Evolutionary conservation across 208 protist genomes (phyloP), one percentile per base, ranked within the genome.

Genomic region (Leishmania aethiopica): DNA sequence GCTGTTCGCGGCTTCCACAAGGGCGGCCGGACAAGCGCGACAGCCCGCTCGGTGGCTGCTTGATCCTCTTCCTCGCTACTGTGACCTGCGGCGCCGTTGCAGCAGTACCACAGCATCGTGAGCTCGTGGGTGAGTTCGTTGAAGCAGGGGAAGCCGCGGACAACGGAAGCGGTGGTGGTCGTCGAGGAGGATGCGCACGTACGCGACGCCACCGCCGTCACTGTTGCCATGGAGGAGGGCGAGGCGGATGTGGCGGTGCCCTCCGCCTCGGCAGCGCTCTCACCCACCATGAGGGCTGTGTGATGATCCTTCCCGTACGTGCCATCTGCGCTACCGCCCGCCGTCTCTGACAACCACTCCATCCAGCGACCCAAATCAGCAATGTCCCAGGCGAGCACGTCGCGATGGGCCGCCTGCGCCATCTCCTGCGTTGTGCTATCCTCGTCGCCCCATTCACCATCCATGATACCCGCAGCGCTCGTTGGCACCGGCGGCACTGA

Each of bases 61-160:
- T 69, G 3, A 47, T 78, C 55, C 6, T 35, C 22, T 69, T 59
- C 57, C 5, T 32, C 53, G 49, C 42, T 35, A 35, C 42, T 32
- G 28, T 32, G 45, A 1, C 28, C 70, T n/a, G 40, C 3, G 70
- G 70, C 45, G 57, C 25, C 47, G 53, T 7, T 49, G 25, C 37
- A 17, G 60, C 47, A 80, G 77, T 37, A 70, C 77, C 64, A 80
- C 13, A 77, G 51, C 5, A 80, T 53, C 10, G 77, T 80, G n/a
- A 80, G 77, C n/a, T 72, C 62, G 10, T 73, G 77, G 4, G 59
- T 80, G 62, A 80, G 35, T 2, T 66, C 40, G 64, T 80, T 72
- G 64, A 80, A 51, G 62, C 8, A 55, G 15, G 77, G 77, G 42
- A 69, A 57, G 35, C 59, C 17, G 17, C 40, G 49, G 28, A 80